Evolutionary conservation across 768 basidiomycete species (phyloP).

Genomic region (Leccinum boreale): DNA sequence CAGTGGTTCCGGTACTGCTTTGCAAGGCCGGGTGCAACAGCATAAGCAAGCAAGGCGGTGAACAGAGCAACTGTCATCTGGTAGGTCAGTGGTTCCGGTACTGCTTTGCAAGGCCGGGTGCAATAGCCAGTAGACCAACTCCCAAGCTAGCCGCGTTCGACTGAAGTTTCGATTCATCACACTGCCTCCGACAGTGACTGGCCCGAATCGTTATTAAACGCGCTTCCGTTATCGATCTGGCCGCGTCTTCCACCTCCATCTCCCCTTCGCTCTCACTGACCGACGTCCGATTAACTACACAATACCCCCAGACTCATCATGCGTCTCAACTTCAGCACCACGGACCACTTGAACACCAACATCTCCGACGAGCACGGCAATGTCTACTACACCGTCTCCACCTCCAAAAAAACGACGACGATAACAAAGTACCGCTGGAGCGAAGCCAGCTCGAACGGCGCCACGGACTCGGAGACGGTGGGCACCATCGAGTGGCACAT

Average conservation of each 20-base stretch:
- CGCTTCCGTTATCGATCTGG: not conserved
- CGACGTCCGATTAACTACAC: not conserved
- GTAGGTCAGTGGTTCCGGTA: no score
- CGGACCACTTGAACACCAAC: conserved; percentile 19
- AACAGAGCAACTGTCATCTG: no score
- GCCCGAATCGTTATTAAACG: not conserved
- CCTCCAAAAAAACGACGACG: conserved; percentile 19
- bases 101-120: no score
- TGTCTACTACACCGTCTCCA: conserved; percentile 19
- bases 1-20: no score
- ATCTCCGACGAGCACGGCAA: conserved; percentile 20
- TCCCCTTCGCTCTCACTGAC: not conserved
- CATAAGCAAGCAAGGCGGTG: no score
- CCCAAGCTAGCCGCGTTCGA: not conserved
- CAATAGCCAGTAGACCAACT: no score
- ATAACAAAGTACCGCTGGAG: conserved; percentile 24
- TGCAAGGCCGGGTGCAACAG: no score
- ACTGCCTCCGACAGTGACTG: not conserved
- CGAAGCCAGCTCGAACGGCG: conserved; percentile 3
- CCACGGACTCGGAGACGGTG: conserved; percentile 17
- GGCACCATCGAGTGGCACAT: conserved; percentile 25
- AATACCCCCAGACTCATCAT: conserved; percentile 1
- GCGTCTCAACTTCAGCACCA: conserved; percentile 22
- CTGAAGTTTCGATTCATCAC: not conserved
- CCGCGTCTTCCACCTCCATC: not conserved